Base-by-base conservation (phyloP, 768 basidiomycete genomes). In the Neoboletus brunneissimus region DNA sequence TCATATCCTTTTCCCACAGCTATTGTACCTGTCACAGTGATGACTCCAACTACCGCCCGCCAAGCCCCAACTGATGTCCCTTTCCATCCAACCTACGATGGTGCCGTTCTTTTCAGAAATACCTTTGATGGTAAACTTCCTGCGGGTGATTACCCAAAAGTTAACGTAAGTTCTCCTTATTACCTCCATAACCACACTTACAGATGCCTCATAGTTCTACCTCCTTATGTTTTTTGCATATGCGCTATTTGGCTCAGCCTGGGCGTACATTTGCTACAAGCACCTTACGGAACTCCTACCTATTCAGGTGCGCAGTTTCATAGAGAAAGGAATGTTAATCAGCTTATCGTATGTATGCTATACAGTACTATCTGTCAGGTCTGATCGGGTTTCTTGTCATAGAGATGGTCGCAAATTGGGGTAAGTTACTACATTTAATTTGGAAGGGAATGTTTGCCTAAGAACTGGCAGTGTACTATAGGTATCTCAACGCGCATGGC, bases 61-160 rank as follows among this genome's bases (percentile, higher is more conserved):
- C 77, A 76, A 59, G 75, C 78, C 23, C 62, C 74, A 49, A 78
- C 82, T 56, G 81, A 83, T 66, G 72, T 82, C 60, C 76, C 83
- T 29, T 80, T 75, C 48, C 94, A 97, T 66, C 87, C 94, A 25
- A 77, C 80, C 20, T 98, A 94, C 72, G 75, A 78, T 11, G 95
- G 94, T 15, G 74, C 77, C 34, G 89, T 98, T 37, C 75, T 89
- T 45, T 98, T 99, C 78, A 81, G 80, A 64, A 98, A 97, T 71
- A 84, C 80, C 2, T 98, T 98, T 67, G 77, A 88, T 27, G 97
- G 97, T 20, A 84, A 89, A 68, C 78, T 99, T 22, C 83, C 96
- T 13, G 94, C 95, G 7, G 82, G 90, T 6, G 97, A 99, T 70
- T 97, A 98, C 72, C 97, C 97, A 12, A 98, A 98, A 84, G 91